Base-by-base conservation (phyloP, 805 yeast species). In the Zygosaccharomyces bailii region DNA sequence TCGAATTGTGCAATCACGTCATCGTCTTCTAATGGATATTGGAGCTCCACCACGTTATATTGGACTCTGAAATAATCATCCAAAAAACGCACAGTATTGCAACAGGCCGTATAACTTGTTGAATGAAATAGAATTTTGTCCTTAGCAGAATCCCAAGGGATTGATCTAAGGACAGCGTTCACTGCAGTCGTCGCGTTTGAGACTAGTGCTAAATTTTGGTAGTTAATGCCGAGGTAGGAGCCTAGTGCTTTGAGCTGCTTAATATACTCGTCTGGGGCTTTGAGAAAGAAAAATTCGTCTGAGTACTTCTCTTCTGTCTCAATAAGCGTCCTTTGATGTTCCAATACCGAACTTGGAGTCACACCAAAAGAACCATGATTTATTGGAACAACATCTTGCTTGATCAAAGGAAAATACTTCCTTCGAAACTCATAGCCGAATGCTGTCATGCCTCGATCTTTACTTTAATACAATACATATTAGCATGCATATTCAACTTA, bases 291-390 rank as follows among this genome's bases (percentile, higher is more conserved):
- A 51, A 65, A 79, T 29, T 57, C 51, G 54, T 82, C 87, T 0
- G 87, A 81, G 49, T 65, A 71, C 4, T 48, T 43, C 20, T 60
- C 56, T 33, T 67, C 68, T 34, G 59, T 49, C 24, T 63, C 48
- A 19, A 63, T 41, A 14, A 53, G 54, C 38, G 61, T 51, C 25
- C 61, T 47, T 48, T 64, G 73, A 10, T 61, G 65, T 1, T 73
- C 72, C 18, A 68, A 51, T 1, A 82, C 78, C 4, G 70, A 64
- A 6, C 57, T 64, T 0, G 88, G 84, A 2, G 75, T 67, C 1
- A 73, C 64, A 1, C 88, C 89, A 55, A 62, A 83, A 1, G 85
- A 75, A 5, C 88, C 88, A 56, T 82, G 82, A 60, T 83, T 83
- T 35, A 81, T 72, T 11, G 77, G 75, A 3, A 60, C 58, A 6